phyloP scores from a whole-genome alignment of 1,139 yeast species.

The Zygosaccharomyces sapae region DNA sequence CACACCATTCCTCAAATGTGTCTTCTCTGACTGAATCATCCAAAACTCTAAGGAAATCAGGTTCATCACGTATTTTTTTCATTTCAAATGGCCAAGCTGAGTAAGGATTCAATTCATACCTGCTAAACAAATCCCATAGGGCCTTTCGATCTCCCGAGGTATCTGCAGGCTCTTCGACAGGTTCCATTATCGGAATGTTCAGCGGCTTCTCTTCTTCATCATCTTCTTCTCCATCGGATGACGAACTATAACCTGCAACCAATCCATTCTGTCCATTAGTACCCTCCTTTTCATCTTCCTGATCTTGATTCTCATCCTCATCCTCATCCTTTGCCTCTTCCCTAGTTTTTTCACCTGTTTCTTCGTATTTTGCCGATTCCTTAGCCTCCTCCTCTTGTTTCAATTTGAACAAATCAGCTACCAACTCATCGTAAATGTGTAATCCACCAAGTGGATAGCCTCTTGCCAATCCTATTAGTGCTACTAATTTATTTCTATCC shows the following conservation, averaged over 20 bases:
- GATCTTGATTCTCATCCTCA: conserved; percentile 13
- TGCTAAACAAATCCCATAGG: conserved; percentile 22
- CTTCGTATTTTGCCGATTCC: conserved; percentile 7
- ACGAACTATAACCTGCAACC: conserved; percentile 16
- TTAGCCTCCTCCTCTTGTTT: conserved; percentile 11
- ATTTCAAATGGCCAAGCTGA: conserved; percentile 31
- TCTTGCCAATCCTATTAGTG: conserved; percentile 45
- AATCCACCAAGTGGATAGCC: conserved; percentile 36
- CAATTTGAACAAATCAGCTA: conserved; percentile 17
- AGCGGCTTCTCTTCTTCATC: conserved; percentile 4
- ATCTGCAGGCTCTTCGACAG: conserved; percentile 4
- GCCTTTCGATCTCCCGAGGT: conserved; percentile 1
- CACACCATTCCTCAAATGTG: conserved; percentile 33
- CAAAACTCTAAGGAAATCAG: conserved; percentile 19
- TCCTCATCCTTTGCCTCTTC: conserved; percentile 10
- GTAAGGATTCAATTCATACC: conserved; percentile 25
- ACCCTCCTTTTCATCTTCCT: conserved; percentile 17
- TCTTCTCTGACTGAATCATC: conserved; percentile 25
- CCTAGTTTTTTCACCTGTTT: conserved; percentile 2
- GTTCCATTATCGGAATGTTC: conserved; percentile 1
- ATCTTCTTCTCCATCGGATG: conserved; percentile 13
- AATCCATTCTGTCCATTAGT: conserved; percentile 8
- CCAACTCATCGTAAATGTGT: conserved; percentile 27
- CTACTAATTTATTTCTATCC: conserved; percentile 38
- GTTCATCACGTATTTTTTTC: conserved; percentile 23